Percentiles rank a stretch among this genome's conserved stretches.
Conservation (phyloP, 2,329 filamentous ascomycete genomes). For the Zopfia rhizophila region DNA sequence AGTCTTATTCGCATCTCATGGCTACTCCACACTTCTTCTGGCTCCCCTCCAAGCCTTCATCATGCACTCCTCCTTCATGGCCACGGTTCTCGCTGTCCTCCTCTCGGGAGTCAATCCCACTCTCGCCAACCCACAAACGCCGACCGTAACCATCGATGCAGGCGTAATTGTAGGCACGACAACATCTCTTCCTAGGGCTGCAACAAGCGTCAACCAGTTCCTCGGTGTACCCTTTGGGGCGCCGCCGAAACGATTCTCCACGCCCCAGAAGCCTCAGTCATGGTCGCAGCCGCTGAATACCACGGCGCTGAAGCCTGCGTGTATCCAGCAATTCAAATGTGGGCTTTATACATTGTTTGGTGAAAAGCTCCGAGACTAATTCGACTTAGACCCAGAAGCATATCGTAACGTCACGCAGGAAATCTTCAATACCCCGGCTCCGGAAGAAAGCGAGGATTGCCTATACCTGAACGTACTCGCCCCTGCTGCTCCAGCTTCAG, state of each 20-base stretch:
- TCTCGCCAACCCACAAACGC: no score
- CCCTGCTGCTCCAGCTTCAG: constrained; percentile 30
- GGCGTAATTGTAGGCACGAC: constrained; percentile 39
- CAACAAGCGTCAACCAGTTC: constrained; percentile 39
- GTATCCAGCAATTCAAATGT: constrained; percentile 41
- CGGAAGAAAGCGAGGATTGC: constrained; percentile 51
- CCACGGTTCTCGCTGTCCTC: no score
- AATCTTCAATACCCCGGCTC: constrained; percentile 35
- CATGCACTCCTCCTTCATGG: no score
- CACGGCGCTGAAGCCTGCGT: constrained; percentile 30
- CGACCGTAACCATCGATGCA: constrained; percentile 36
- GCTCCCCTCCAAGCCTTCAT: no score
- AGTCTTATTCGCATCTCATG: no score
- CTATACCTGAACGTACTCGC: constrained; percentile 52
- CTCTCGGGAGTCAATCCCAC: no score
- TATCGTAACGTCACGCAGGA: constrained; percentile 22
- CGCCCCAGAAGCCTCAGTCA: constrained; percentile 24
- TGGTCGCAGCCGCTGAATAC: constrained; percentile 30
- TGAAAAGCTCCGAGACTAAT: constrained; percentile 1
- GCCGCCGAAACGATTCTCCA: constrained; percentile 38
- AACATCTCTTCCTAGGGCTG: constrained; percentile 31
- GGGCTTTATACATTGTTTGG: constrained; percentile 1
- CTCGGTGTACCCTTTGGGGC: constrained; percentile 44
- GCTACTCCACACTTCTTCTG: no score
- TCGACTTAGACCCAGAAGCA: constrained; percentile 29